These are phyloP conservation scores for Colletotrichum theobromicola DNA, from an alignment of 2,329 filamentous ascomycete species.

Conservation along the genomic window DNA sequence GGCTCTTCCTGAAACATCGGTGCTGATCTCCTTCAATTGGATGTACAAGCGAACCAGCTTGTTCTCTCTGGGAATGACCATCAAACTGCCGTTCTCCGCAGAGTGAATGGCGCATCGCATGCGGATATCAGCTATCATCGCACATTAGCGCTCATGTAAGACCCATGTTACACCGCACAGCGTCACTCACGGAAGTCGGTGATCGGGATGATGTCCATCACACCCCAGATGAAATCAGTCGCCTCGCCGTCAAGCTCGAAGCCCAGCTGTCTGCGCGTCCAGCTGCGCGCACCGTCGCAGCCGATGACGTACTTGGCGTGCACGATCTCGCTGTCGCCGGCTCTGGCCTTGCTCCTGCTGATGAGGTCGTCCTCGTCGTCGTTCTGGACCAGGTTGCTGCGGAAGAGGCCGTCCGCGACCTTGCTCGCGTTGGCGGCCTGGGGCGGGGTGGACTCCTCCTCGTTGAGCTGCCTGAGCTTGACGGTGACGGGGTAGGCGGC, in stretches of 20 bases:
- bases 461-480: slow-evolving; percentile 59
- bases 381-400: slow-evolving; percentile 62
- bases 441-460: slow-evolving; percentile 60
- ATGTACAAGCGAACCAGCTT: slow-evolving; percentile 70
- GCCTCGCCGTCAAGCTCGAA: slow-evolving; percentile 61
- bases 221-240: slow-evolving; percentile 54
- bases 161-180: background rate
- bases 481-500: slow-evolving; percentile 66
- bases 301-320: slow-evolving; percentile 70
- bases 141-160: background rate
- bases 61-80: slow-evolving; percentile 70
- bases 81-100: slow-evolving; percentile 59
- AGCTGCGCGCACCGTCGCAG: slow-evolving; percentile 72
- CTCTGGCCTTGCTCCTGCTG: slow-evolving; percentile 27
- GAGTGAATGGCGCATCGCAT: slow-evolving; percentile 64
- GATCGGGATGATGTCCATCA: slow-evolving; percentile 41
- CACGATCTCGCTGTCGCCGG: slow-evolving; percentile 46
- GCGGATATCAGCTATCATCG: slow-evolving; percentile 54
- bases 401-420: slow-evolving; percentile 59
- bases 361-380: slow-evolving; percentile 55
- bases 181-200: slow-evolving; percentile 49
- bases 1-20: slow-evolving; percentile 49
- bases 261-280: slow-evolving; percentile 64
- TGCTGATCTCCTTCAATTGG: slow-evolving; percentile 57
- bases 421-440: slow-evolving; percentile 38